Evolutionary conservation across 75 land plant species (phyloP), one percentile per base, ranked within the genome.

Genomic region (Isoetes taiwanensis): DNA sequence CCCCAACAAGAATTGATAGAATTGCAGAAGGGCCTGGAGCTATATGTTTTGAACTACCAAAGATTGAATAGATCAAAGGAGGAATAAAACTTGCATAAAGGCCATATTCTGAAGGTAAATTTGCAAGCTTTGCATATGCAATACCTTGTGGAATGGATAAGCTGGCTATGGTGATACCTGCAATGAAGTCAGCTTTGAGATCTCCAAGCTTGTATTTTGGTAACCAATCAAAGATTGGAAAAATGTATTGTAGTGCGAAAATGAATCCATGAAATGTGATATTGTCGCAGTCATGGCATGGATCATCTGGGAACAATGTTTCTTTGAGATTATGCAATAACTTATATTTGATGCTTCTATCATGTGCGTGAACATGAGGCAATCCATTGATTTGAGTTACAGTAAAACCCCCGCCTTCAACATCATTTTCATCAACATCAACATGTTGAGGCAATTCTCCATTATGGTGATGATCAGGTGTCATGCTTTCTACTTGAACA

Each of bases 291-390:
- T 46, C 21, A 8, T 23, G 6, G 50, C 16, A 46, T 5, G 50
- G 50, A 46, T 46, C 50, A 23, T 46, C 50, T n/a, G 50, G 50
- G 50, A 46, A 46, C 5, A 46, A n/a, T 23, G 50, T 46, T 23
- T 46, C 50, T 23, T n/a, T 46, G 50, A 23, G 23, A 5, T 19
- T n/a, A 6, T 19, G 5, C 4, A 23, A 46, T 4, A 46, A 46
- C 4, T 46, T 46, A n/a, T n/a, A n/a, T n/a, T n/a, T n/a, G n/a
- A n/a, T n/a, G n/a, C n/a, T n/a, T n/a, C n/a, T n/a, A n/a, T n/a
- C n/a, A n/a, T n/a, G n/a, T n/a, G n/a, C n/a, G n/a, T n/a, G n/a
- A n/a, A n/a, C n/a, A n/a, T n/a, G n/a, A n/a, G n/a, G n/a, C n/a
- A n/a, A n/a, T n/a, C n/a, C n/a, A n/a, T n/a, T n/a, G n/a, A n/a